Percentiles rank a stretch among this genome's conserved stretches.
These are phyloP conservation scores for Nicotiana benthamiana DNA, from an alignment of 257 asterid genomes.

Conservation along the genomic window DNA sequence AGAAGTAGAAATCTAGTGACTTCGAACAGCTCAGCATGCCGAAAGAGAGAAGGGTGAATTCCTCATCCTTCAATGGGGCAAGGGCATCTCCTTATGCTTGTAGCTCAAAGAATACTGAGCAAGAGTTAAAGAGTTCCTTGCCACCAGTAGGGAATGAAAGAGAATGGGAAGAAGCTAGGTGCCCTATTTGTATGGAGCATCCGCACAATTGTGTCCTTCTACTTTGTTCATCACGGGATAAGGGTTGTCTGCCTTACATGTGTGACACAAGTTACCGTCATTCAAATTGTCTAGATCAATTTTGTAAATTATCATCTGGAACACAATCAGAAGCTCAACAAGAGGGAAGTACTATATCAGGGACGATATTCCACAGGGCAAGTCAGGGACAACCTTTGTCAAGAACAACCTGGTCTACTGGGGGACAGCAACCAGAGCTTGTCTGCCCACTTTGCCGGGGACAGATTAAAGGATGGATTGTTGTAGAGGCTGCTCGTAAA, in stretches of 20 bases:
- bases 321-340: conserved; percentile 11
- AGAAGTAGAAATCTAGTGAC: conserved; percentile 15
- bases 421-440: conserved; percentile 18
- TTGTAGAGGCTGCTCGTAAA: conserved; percentile 35
- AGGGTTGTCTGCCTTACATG: conserved; percentile 69
- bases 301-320: conserved; percentile 29
- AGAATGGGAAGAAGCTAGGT: conserved; percentile 68
- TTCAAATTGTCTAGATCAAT: conserved; percentile 68
- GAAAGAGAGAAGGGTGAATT: conserved; percentile 49
- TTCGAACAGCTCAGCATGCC: conserved; percentile 47
- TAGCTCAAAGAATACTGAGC: conserved; percentile 31
- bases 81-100: conserved; percentile 51
- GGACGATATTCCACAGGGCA: not conserved
- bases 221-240: conserved; percentile 50
- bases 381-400: conserved; percentile 4
- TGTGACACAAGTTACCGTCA: conserved; percentile 83
- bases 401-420: conserved; percentile 2
- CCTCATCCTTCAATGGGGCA: conserved; percentile 42
- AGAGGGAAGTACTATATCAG: not conserved
- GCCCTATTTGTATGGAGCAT: conserved; percentile 70
- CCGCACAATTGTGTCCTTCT: conserved; percentile 63
- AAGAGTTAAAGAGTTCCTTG: conserved; percentile 14
- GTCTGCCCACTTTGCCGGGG: conserved; percentile 84
- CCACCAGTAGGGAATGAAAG: conserved; percentile 31
- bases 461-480: conserved; percentile 36